These are phyloP conservation scores for Fusarium sp. DNA, from an alignment of 2,329 filamentous ascomycete species.

Conservation along the genomic window DNA sequence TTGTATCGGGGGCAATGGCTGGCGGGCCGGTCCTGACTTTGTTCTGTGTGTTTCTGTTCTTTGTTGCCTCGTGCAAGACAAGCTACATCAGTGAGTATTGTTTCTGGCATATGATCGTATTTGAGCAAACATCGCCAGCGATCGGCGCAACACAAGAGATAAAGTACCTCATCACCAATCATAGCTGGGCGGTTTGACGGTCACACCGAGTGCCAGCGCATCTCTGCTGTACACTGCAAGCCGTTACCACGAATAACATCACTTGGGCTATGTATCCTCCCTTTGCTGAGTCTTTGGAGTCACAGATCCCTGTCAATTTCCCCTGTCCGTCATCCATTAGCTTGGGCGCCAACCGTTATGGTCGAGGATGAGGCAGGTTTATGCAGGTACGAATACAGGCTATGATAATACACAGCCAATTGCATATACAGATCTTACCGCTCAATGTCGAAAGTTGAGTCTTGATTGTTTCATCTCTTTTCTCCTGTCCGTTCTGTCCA, in stretches of 20 bases:
- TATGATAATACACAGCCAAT: conserved; percentile 8
- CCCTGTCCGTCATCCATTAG: conserved; percentile 22
- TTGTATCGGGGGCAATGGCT: conserved; percentile 14
- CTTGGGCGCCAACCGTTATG: conserved; percentile 25
- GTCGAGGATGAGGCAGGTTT: conserved; percentile 9
- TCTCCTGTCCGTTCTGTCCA: background rate
- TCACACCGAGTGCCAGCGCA: conserved; percentile 38
- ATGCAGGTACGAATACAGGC: conserved; percentile 33
- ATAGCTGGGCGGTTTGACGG: conserved; percentile 1
- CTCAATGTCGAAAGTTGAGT: background rate
- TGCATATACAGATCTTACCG: conserved; percentile 1
- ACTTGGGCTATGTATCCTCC: background rate
- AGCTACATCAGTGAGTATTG: conserved; percentile 2
- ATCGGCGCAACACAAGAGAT: conserved; percentile 19
- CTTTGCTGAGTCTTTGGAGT: background rate
- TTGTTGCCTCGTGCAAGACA: conserved; percentile 28
- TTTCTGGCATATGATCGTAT: background rate
- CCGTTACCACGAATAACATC: conserved; percentile 13
- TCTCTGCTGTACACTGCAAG: conserved; percentile 27
- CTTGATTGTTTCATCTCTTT: conserved; percentile 26
- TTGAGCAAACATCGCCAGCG: conserved; percentile 21
- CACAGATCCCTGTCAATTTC: conserved; percentile 12
- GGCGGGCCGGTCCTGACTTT: conserved; percentile 24
- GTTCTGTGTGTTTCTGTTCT: conserved; percentile 19
- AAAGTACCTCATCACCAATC: conserved; percentile 4